Percentiles rank a stretch among this genome's conserved stretches.
phyloP scores from a whole-genome alignment of 2,329 filamentous ascomycete genomes.

The Ceratocystis lukuohia region DNA sequence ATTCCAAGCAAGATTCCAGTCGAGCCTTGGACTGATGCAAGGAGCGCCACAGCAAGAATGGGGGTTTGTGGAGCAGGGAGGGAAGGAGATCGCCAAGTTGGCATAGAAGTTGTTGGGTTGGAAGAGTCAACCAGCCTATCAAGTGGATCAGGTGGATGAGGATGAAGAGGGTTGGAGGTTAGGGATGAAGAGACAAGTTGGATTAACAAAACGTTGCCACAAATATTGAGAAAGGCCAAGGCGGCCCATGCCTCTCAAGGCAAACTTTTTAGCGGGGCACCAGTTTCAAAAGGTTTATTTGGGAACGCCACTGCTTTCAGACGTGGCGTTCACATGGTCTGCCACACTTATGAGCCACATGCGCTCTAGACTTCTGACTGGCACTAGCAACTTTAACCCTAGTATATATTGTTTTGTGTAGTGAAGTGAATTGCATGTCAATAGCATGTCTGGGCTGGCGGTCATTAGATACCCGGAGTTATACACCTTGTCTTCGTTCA shows the following conservation, averaged over 20 bases:
- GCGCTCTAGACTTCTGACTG: background rate
- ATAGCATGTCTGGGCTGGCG: background rate
- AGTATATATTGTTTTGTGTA: background rate
- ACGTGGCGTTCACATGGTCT: too few species aligned
- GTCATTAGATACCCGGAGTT: background rate
- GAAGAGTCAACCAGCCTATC: background rate
- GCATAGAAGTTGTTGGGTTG: background rate
- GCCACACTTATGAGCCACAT: background rate
- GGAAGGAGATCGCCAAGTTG: background rate
- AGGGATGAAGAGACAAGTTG: background rate
- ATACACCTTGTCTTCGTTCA: background rate
- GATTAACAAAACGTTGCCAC: background rate
- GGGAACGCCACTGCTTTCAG: background rate
- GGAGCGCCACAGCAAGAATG: background rate
- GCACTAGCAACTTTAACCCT: background rate
- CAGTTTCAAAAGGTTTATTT: background rate
- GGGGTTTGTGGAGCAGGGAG: background rate
- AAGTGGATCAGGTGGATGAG: background rate
- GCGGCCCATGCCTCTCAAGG: background rate
- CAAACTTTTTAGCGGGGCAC: slow-evolving; percentile 7
- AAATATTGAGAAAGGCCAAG: background rate
- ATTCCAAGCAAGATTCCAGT: background rate
- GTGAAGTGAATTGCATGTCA: background rate
- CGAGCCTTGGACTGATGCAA: background rate
- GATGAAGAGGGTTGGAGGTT: too few species aligned